These are phyloP conservation scores for Berkeleyomyces basicola DNA, from an alignment of 2,329 filamentous ascomycete species.

Conservation along the genomic window DNA sequence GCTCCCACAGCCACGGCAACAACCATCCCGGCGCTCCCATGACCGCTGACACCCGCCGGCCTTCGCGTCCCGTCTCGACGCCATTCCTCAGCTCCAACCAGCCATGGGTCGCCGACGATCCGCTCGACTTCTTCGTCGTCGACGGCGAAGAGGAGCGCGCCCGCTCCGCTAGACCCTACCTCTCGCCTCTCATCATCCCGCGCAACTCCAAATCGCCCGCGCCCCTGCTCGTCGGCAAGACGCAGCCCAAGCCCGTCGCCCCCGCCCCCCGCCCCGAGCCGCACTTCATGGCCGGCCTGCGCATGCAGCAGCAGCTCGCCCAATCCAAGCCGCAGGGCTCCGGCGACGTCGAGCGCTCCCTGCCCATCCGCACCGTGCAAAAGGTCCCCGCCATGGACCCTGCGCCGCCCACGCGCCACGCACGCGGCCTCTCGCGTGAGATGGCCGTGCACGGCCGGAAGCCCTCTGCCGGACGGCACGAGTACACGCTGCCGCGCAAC, in stretches of 20 bases:
- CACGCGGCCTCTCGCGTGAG: not conserved
- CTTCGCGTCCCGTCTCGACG: conserved; percentile 6
- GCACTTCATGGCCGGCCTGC: conserved; percentile 9
- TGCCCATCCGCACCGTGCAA: not conserved
- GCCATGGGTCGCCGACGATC: conserved; percentile 9
- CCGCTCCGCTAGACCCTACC: conserved; percentile 5
- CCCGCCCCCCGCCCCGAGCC: not conserved
- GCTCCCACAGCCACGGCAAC: conserved; percentile 1
- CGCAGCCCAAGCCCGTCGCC: not conserved
- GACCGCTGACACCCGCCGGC: not conserved
- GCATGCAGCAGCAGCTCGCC: conserved; percentile 6
- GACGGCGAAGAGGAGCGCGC: too few species aligned
- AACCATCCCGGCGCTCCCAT: not conserved
- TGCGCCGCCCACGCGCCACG: not conserved
- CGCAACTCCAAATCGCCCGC: not conserved
- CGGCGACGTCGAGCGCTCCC: not conserved
- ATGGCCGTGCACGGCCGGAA: not conserved
- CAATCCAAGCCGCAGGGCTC: not conserved
- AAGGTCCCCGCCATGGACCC: not conserved
- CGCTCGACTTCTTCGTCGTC: not conserved
- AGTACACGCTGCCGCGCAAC: not conserved
- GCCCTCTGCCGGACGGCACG: not conserved
- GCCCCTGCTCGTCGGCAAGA: not conserved
- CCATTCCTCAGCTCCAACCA: conserved; percentile 10
- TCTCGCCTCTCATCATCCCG: conserved; percentile 9